Percentiles rank a stretch among this genome's conserved stretches.
Conservation (phyloP, 139 green algal species). For the Chlorella sp. region DNA sequence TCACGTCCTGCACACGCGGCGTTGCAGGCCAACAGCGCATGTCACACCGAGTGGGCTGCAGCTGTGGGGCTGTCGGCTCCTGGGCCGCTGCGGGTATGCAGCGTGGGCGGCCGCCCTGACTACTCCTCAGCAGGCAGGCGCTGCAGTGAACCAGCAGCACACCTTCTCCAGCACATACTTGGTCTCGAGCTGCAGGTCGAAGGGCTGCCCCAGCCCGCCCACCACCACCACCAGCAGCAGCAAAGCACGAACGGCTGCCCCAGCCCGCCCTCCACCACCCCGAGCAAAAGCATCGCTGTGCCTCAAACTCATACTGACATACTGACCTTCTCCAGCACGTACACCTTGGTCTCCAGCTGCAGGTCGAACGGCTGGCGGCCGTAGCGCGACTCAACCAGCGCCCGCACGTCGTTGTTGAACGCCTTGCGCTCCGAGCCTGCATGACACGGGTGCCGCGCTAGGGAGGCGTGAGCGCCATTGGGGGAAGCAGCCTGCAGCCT, state of each 20-base stretch:
- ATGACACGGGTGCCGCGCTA: neutral
- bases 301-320: no score
- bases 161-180: neutral
- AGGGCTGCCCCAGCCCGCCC: neutral
- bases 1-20: no score
- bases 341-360: slow-evolving; percentile 43
- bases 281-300: no score
- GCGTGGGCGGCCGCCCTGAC: no score
- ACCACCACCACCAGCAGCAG: neutral
- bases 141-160: neutral
- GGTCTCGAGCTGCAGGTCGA: neutral
- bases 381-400: slow-evolving; percentile 31
- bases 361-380: slow-evolving; percentile 27
- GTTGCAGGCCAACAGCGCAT: no score
- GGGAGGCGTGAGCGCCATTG: no score
- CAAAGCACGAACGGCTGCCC: neutral
- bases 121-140: no score
- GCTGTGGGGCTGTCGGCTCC: no score
- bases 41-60: no score
- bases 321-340: slow-evolving; percentile 24
- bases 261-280: no score
- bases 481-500: neutral
- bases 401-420: slow-evolving; percentile 39
- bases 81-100: no score
- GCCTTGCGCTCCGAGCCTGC: slow-evolving; percentile 27